A percentile compares a stretch with the other conserved stretches of the same genome.
Conservation (phyloP, 2,329 filamentous ascomycete species). For the Alternaria postmessia region DNA sequence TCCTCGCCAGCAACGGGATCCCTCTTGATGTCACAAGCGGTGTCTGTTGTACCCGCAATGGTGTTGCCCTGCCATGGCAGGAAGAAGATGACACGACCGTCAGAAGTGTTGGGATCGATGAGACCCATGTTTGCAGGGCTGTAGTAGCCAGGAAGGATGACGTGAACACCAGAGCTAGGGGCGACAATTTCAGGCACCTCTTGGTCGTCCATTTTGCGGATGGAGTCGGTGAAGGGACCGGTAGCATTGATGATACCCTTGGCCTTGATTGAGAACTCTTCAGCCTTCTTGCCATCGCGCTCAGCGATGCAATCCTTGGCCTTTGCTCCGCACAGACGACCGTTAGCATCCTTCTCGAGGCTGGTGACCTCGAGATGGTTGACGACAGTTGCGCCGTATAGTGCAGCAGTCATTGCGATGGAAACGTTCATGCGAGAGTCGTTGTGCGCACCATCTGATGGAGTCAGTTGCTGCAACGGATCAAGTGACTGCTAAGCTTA, state of each 20-base stretch:
- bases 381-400: conserved; percentile 82
- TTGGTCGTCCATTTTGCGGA: conserved; percentile 84
- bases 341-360: conserved; percentile 76
- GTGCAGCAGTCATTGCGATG: conserved; percentile 84
- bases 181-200: conserved; percentile 79
- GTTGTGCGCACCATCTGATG: conserved; percentile 82
- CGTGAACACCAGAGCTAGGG: conserved; percentile 83
- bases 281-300: conserved; percentile 66
- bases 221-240: conserved; percentile 85
- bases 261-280: conserved; percentile 76
- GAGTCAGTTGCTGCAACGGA: conserved; percentile 30
- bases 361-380: conserved; percentile 84
- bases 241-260: conserved; percentile 89
- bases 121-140: conserved; percentile 86
- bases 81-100: conserved; percentile 92
- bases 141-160: conserved; percentile 88
- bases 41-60: conserved; percentile 87
- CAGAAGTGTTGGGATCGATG: conserved; percentile 85
- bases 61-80: conserved; percentile 93
- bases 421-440: conserved; percentile 93
- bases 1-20: conserved; percentile 82
- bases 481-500: conserved; percentile 38
- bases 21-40: conserved; percentile 73
- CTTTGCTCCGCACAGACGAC: conserved; percentile 75
- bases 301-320: conserved; percentile 75